These are phyloP conservation scores for Fusarium nurragi DNA, from an alignment of 2,329 filamentous ascomycete species.

Conservation along the genomic window DNA sequence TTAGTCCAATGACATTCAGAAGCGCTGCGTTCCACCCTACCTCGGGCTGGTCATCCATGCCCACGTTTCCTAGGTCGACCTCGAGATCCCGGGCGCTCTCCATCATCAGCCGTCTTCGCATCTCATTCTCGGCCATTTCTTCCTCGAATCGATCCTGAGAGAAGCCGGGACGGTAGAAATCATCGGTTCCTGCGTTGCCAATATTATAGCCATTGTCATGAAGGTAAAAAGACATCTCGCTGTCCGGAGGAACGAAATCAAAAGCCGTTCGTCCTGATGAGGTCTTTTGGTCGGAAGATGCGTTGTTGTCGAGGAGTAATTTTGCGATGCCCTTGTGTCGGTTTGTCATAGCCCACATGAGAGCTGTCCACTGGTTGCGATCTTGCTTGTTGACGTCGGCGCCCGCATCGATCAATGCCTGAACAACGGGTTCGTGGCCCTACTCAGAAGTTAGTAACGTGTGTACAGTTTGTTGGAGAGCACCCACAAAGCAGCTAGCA, in stretches of 20 bases:
- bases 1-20: background rate
- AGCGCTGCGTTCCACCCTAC: constrained; percentile 57
- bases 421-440: constrained; percentile 90
- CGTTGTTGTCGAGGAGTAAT: constrained; percentile 88
- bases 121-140: constrained; percentile 95
- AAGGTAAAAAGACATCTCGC: constrained; percentile 95
- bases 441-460: constrained; percentile 47
- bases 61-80: constrained; percentile 93
- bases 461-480: background rate
- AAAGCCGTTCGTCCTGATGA: constrained; percentile 93
- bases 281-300: constrained; percentile 95
- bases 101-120: constrained; percentile 98
- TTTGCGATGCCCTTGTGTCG: constrained; percentile 96
- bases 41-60: constrained; percentile 94
- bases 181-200: constrained; percentile 81
- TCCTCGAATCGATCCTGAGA: constrained; percentile 95
- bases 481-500: constrained; percentile 90
- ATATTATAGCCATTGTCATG: constrained; percentile 94
- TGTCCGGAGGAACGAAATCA: constrained; percentile 94
- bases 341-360: constrained; percentile 99
- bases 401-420: constrained; percentile 83
- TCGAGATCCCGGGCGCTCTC: constrained; percentile 97
- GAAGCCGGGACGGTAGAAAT: constrained; percentile 94
- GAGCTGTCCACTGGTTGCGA: constrained; percentile 93
- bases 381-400: constrained; percentile 93